Percentiles rank a stretch among this genome's conserved stretches.
These are phyloP conservation scores for Catenaria anguillulae DNA, from an alignment of 371 early-diverging fungal species.

Conservation along the genomic window DNA sequence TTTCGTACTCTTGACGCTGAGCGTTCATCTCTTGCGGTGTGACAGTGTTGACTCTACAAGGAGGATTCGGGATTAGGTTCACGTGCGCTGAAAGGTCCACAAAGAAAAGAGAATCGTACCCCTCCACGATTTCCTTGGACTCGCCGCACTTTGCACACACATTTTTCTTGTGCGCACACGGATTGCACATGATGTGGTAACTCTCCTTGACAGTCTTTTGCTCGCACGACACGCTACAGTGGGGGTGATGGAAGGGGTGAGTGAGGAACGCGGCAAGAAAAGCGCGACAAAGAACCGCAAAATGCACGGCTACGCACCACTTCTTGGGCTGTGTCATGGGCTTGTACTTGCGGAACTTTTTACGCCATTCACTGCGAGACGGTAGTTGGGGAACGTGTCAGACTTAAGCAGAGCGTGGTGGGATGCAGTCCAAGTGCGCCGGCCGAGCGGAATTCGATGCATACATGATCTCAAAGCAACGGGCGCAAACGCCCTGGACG, in stretches of 20 bases:
- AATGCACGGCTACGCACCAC: slow-evolving; percentile 38
- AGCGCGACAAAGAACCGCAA: too few species aligned
- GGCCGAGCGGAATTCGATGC: too few species aligned
- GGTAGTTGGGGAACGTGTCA: too few species aligned
- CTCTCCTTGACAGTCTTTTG: slow-evolving; percentile 79
- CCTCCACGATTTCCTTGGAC: slow-evolving; percentile 45
- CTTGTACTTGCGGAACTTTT: slow-evolving; percentile 92
- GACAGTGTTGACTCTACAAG: slow-evolving; percentile 23
- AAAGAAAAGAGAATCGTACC: slow-evolving; percentile 16
- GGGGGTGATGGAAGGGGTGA: slow-evolving; percentile 5
- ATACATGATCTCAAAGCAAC: slow-evolving; percentile 71
- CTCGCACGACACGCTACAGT: slow-evolving; percentile 46
- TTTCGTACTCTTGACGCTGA: slow-evolving; percentile 58
- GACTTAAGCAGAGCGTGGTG: too few species aligned
- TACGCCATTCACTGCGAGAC: slow-evolving; percentile 58
- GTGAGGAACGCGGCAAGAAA: too few species aligned
- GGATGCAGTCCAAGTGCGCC: neutral
- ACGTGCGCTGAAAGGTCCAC: slow-evolving; percentile 10
- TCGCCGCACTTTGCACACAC: slow-evolving; percentile 90
- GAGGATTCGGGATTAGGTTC: slow-evolving; percentile 9
- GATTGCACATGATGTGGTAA: slow-evolving; percentile 85
- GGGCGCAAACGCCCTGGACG: slow-evolving; percentile 69
- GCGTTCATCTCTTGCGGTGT: slow-evolving; percentile 34
- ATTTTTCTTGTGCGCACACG: slow-evolving; percentile 57
- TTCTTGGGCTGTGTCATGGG: slow-evolving; percentile 76